Evolutionary conservation across 2,329 filamentous ascomycete species (phyloP), one percentile per base, ranked within the genome.

Genomic region (Aspergillus japonicus): DNA sequence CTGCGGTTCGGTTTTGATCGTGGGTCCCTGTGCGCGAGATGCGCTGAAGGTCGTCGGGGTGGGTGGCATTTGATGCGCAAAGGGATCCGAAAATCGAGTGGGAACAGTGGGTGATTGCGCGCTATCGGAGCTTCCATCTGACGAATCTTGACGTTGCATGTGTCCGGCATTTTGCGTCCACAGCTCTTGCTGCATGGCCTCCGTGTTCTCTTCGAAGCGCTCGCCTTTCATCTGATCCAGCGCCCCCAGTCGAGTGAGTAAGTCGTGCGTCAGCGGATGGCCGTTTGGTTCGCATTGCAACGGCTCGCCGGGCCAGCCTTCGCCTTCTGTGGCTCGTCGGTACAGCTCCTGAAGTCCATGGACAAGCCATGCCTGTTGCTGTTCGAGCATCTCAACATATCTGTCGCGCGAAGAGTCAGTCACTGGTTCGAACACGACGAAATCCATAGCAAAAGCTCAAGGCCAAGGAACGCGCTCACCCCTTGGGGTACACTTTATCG

Each of bases 401-500:
- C 84, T 87, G 49, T 5, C 50, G 16, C 3, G 23, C 29, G 53
- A 24, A n/a, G 23, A 12, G 42, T 58, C 39, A 62, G 56, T 33
- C 35, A 57, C 1, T 55, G 19, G 42, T 47, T 24, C 23, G n/a
- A 47, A 4, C 6, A 24, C 33, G 35, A 35, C 49, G 8, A 52
- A 60, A 59, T 35, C 47, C 23, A 10, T 31, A 33, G 26, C 3
- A 47, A 44, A 59, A 50, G 31, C 7, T 52, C 29, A 54, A 52
- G 35, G 56, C 48, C 48, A 50, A 59, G 59, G 61, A 54, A 65
- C 52, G 63, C 52, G 72, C 81, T 76, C 73, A 88, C 82, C 86
- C 86, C 76, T 87, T 88, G n/a, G 86, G 86, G 71, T 88, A 87
- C 50, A 87, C 82, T 73, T 87, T 88, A 73, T 88, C 86, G 67